Base-by-base conservation (phyloP, 2,329 filamentous ascomycete species). In the Botrytis tulipae region DNA sequence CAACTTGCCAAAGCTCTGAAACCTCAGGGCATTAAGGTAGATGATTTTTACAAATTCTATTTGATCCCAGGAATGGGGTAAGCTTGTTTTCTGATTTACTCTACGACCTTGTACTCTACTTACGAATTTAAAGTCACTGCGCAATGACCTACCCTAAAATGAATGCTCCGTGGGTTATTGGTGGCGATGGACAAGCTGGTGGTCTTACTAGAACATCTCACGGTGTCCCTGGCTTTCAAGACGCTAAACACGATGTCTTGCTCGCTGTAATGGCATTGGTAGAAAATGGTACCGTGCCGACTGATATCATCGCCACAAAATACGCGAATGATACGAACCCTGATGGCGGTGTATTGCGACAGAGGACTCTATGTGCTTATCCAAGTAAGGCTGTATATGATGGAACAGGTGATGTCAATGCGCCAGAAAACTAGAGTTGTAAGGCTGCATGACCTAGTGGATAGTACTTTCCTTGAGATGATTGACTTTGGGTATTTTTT, bases 201-300 rank as follows among this genome's bases (percentile, higher is more conserved):
- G 78, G 35, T 4, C 69, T 76, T 1, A 84, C 84, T 8, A 25
- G 51, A 37, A 74, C 63, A 16, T 68, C 70, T n/a, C 40, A 71
- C 80, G 82, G n/a, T 82, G 84, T 59, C 82, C 84, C 4, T 82
- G 83, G 75, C 82, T 86, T 76, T 83, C 81, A 76, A 74, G 78
- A 82, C n/a, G 78, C 81, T 3, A 79, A 82, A 51, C 81, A 84
- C 74, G 87, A 87, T 77, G 84, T 86, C 22, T 81, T 89, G 62
- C 81, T 84, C 76, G 84, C 85, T 10, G 80, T 88, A 74, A 83
- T 87, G 37, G 76, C 80, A 40, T 87, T 85, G 85, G 84, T 86
- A 1, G 85, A 87, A 75, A 78, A 84, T 14, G 84, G 82, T 0
- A 78, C 75, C 10, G 80, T 79, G 4, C 80, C 81, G 0, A 77